These are phyloP conservation scores for Cladosporium oxysporum DNA, from an alignment of 2,329 filamentous ascomycete species.

Conservation along the genomic window DNA sequence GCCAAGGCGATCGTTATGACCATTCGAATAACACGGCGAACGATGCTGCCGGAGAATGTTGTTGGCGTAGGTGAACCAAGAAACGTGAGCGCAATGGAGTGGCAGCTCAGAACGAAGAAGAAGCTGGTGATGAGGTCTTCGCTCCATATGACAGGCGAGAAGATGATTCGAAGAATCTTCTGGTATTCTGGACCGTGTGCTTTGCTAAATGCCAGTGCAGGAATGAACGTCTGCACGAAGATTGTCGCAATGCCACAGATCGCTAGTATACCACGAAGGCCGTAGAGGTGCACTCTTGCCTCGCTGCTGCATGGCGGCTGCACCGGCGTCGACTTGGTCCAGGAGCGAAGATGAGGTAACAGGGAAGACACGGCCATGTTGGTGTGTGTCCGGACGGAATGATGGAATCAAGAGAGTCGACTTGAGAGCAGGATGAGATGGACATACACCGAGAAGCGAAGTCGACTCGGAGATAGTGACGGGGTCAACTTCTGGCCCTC, in stretches of 20 bases:
- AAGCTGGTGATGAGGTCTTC: constrained; percentile 48
- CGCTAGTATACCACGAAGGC: constrained; percentile 48
- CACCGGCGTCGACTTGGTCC: neutral
- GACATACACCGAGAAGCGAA: neutral
- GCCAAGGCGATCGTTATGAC: constrained; percentile 45
- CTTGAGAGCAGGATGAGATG: neutral
- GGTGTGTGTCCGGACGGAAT: neutral
- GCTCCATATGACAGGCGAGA: constrained; percentile 51
- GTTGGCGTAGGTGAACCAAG: constrained; percentile 39
- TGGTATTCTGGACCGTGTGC: constrained; percentile 43
- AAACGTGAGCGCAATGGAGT: constrained; percentile 47
- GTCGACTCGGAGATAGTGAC: neutral
- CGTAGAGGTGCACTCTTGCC: constrained; percentile 41
- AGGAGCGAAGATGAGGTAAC: neutral
- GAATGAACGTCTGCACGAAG: constrained; percentile 50
- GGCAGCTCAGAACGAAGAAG: constrained; percentile 50
- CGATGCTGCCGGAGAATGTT: constrained; percentile 43
- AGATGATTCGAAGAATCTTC: constrained; percentile 45
- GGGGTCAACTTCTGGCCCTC: neutral
- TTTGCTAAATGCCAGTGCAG: constrained; percentile 43
- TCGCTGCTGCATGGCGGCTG: neutral
- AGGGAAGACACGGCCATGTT: neutral
- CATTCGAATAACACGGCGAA: constrained; percentile 46
- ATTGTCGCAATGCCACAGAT: constrained; percentile 48
- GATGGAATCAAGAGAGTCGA: neutral